Base-by-base conservation (phyloP, 805 yeast species). In the Pichia sporocuriosa region DNA sequence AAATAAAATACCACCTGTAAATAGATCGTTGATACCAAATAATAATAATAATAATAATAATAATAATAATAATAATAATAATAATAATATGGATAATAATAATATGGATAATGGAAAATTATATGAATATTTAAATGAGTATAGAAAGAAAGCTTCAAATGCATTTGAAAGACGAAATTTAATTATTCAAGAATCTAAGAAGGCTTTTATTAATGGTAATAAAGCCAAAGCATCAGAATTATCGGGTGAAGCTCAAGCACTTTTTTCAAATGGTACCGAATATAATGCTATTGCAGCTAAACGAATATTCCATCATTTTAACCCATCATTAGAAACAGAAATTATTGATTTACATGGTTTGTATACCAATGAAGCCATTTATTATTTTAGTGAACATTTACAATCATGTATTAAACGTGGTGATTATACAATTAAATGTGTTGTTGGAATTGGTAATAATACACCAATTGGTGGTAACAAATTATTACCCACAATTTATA, bases 271-370 rank as follows among this genome's bases (percentile, higher is more conserved):
- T 12, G 45, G 35, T 1, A n/a, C 27, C 6, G 34, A 31, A n/a
- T 39, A 39, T 26, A 45, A 43, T 29, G 20, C 28, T 6, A 25
- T 21, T 17, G 49, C 49, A 2, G 49, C 49, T 7, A 27, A 17
- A 6, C 29, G 35, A 15, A 19, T 32, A 6, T 46, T 42, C 17
- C 12, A 32, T 10, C 31, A 33, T 30, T 32, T 39, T 39, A 46
- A 46, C 27, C 43, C 43, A 8, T 40, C 27, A 1, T 16, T 13
- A 8, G 43, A 35, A 15, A 25, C 26, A 6, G 32, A 37, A 17
- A 24, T 25, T 3, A 39, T 46, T n/a, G 49, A 46, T 21, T 33
- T 46, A 4, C 49, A 46, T 21, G 44, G 46, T 9, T 37, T 46
- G 16, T 32, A 35, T 16, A 17, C 26, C 3, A 13, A 19, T 16